Evolutionary conservation across 2,329 filamentous ascomycete species (phyloP), one percentile per base, ranked within the genome.

Genomic region (Colletotrichum horii): DNA sequence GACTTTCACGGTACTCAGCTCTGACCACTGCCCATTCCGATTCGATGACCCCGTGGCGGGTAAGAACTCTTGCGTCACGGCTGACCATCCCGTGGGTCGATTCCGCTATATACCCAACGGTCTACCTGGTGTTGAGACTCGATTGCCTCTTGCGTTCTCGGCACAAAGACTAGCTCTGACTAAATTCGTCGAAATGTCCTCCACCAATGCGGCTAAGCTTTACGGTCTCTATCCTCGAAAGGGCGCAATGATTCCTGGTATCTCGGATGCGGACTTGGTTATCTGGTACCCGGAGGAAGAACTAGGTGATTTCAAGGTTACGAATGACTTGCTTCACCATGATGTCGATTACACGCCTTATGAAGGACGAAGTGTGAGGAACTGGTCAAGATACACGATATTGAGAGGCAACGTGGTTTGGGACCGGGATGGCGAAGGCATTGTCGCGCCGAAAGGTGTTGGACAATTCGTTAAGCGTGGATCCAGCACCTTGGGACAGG

Each of bases 41-140:
- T 52, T 52, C 11, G 7, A 52, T 14, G 43, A 52, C n/a, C 43
- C 43, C 43, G 43, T 52, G n/a, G 43, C 43, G n/a, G 43, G 43
- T 22, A 52, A 52, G 43, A 89, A 88, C 80, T 68, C 64, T 16
- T 32, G 28, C 22, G 43, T 66, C n/a, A 66, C 64, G 3, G 34
- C 14, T n/a, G 64, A 52, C 4, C 85, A 84, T 3, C 85, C 85
- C 0, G 77, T 83, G 8, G 83, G 83, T 55, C 84, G 85, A 64
- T 92, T 92, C 82, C 86, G 87, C 62, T 87, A 90, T 71, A 90
- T 92, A 61, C 90, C 90, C 12, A 92, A 92, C 77, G 90, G 90
- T 7, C 83, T 88, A 62, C 89, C 90, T 0, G 90, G 90, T 2
- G 85, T 92, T 36, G 91, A 92, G 82, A 92, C 90, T 4, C 81